phyloP scores from a whole-genome alignment of 139 green algal genomes.

The Marvania coccoides region DNA sequence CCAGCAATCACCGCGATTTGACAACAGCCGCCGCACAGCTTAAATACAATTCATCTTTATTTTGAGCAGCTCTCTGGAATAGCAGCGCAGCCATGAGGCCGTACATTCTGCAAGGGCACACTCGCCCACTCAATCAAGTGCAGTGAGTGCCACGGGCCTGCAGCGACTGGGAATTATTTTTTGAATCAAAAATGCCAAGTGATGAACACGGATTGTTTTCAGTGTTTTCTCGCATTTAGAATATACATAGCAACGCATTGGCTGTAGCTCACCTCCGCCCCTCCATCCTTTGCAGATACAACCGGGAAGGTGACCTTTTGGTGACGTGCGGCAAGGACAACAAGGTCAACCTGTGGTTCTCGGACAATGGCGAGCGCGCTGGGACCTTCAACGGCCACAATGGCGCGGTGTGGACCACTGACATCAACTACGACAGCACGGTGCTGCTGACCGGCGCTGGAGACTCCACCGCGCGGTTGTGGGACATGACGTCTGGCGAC shows the following conservation, averaged over 20 bases:
- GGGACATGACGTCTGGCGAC: conserved; percentile 81
- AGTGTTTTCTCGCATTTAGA: no score
- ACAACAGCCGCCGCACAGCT: not conserved
- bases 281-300: conserved; percentile 69
- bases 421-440: conserved; percentile 73
- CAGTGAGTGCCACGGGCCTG: not conserved
- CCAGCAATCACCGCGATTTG: not conserved
- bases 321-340: conserved; percentile 92
- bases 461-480: conserved; percentile 86
- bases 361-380: conserved; percentile 82
- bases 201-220: no score
- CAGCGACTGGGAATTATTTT: no score
- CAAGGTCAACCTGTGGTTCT: conserved; percentile 82
- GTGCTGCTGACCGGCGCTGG: conserved; percentile 78
- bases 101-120: conserved; percentile 17
- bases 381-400: conserved; percentile 98
- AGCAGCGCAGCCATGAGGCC: conserved; percentile 3
- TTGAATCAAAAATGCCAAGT: no score
- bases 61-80: not conserved
- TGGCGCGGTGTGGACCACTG: conserved; percentile 84
- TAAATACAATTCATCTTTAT: not conserved
- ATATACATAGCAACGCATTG: no score
- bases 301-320: conserved; percentile 92
- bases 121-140: conserved; percentile 21
- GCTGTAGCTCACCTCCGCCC: no score